A percentile compares a stretch with the other conserved stretches of the same genome.
These are phyloP conservation scores for Entomortierella parvispora DNA, from an alignment of 192 early-diverging fungal species.

Conservation along the genomic window DNA sequence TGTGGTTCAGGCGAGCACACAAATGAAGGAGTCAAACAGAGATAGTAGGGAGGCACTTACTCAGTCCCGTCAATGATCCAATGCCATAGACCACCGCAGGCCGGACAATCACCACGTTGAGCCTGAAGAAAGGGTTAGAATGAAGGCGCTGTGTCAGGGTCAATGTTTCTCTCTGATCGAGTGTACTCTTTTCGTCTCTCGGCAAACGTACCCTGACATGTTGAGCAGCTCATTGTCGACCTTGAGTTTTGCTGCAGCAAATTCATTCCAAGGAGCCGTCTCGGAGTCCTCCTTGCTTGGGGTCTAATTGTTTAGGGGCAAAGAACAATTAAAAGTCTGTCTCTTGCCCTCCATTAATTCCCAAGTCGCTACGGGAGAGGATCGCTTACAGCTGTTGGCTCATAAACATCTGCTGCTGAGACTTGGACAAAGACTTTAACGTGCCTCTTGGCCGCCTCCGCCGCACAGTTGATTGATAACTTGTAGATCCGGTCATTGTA, in stretches of 20 bases:
- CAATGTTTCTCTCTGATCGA: no score
- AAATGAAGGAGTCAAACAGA: conserved; percentile 5
- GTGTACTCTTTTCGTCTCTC: no score
- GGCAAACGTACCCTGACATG: conserved; percentile 69
- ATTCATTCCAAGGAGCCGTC: conserved; percentile 84
- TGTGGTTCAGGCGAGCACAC: neutral
- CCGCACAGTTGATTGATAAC: conserved; percentile 79
- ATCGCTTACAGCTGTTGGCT: conserved; percentile 70
- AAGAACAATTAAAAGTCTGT: neutral
- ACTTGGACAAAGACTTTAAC: conserved; percentile 85
- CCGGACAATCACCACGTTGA: conserved; percentile 86
- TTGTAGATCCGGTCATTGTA: conserved; percentile 84
- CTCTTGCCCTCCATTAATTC: neutral
- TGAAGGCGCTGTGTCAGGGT: neutral
- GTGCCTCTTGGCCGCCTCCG: conserved; percentile 81
- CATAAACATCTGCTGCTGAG: conserved; percentile 94
- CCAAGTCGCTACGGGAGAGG: neutral
- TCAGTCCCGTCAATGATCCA: conserved; percentile 80
- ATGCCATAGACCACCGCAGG: conserved; percentile 91
- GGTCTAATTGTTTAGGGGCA: conserved; percentile 17
- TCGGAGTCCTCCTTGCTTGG: conserved; percentile 66
- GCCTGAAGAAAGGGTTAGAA: conserved; percentile 39
- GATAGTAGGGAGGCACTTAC: conserved; percentile 65
- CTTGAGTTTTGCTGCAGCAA: conserved; percentile 79
- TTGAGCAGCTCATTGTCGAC: conserved; percentile 83